A percentile compares a stretch with the other conserved stretches of the same genome.
phyloP scores from a whole-genome alignment of 2,329 filamentous ascomycete genomes.

The Neofusicoccum umdonicola region DNA sequence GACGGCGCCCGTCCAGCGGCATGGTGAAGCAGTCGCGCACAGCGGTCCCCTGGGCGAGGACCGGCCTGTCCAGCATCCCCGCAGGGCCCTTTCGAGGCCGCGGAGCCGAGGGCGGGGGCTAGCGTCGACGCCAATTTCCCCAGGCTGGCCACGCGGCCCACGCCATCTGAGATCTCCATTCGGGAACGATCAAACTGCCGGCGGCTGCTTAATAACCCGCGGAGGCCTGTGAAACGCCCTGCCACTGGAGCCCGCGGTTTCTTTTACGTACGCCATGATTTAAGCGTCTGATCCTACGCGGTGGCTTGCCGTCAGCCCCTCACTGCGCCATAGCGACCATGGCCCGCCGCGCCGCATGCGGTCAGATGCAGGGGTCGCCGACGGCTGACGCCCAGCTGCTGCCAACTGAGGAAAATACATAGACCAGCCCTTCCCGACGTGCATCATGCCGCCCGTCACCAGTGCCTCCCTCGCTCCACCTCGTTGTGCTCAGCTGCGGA shows the following conservation, averaged over 20 bases:
- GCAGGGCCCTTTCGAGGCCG: not conserved
- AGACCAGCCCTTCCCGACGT: not conserved
- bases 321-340: not conserved
- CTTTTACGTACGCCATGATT: not conserved
- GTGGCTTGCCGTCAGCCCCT: conserved; percentile 3
- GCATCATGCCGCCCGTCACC: not conserved
- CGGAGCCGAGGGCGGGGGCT: conserved; percentile 9
- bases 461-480: not conserved
- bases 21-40: not conserved
- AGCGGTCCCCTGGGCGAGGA: not conserved
- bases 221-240: not conserved
- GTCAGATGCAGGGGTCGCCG: conserved; percentile 7
- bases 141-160: conserved; percentile 5
- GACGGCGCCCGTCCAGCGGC: not conserved
- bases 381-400: not conserved
- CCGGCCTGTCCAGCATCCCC: not conserved
- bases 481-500: not conserved
- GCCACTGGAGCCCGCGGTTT: not conserved
- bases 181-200: not conserved
- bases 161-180: conserved; percentile 1
- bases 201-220: not conserved
- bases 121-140: conserved; percentile 13
- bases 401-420: conserved; percentile 5
- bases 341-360: conserved; percentile 2
- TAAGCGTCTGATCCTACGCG: not conserved